A percentile compares a stretch with the other conserved stretches of the same genome.
phyloP scores from a whole-genome alignment of 2,329 filamentous ascomycete species.

The Thelonectria rubi region DNA sequence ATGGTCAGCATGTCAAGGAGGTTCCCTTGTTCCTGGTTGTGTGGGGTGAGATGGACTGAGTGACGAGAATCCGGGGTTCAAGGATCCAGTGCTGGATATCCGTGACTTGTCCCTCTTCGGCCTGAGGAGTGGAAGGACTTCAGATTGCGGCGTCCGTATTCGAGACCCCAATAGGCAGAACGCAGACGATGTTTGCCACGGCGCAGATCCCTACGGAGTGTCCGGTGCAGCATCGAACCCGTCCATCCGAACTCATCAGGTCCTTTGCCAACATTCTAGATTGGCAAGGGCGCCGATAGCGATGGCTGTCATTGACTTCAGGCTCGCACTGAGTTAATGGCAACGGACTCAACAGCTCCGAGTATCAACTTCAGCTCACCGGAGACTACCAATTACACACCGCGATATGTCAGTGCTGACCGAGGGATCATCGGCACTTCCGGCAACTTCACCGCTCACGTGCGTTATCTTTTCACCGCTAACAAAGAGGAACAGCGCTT shows the following conservation, averaged over 20 bases:
- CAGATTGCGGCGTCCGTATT: constrained; percentile 1
- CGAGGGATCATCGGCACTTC: neutral
- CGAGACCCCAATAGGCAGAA: constrained; percentile 3
- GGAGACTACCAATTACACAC: neutral
- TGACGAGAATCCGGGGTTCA: constrained; percentile 7
- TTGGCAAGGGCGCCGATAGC: neutral
- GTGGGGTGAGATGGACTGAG: constrained; percentile 1
- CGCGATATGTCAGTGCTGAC: neutral
- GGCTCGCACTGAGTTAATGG: neutral
- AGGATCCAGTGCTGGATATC: neutral
- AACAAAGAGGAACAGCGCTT: too few species aligned
- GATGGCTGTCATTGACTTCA: neutral
- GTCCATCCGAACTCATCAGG: constrained; percentile 1
- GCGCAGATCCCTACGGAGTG: constrained; percentile 6
- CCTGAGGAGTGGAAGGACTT: neutral
- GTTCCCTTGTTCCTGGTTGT: constrained; percentile 10
- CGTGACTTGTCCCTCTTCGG: neutral
- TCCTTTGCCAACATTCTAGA: neutral
- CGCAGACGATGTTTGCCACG: constrained; percentile 7
- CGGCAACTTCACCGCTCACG: neutral
- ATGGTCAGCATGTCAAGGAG: neutral
- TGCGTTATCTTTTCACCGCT: neutral
- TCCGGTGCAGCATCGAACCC: neutral
- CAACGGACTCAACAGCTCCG: neutral
- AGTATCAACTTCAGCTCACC: neutral